Conservation (phyloP, 805 yeast species). For the Spathaspora arborariae region DNA sequence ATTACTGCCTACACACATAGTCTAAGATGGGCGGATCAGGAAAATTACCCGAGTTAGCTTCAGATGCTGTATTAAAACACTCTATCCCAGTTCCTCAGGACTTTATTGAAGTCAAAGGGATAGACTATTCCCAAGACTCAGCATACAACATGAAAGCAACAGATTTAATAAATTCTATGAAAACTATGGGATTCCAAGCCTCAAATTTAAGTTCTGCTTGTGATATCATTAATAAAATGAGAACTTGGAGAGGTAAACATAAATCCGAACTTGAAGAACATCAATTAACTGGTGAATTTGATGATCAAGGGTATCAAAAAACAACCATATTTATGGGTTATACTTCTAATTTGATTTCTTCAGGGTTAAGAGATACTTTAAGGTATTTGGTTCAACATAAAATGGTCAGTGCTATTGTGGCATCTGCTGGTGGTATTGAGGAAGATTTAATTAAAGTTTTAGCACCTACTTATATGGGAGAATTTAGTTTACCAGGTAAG, state of each 20-base stretch:
- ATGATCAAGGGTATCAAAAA: constrained; percentile 72
- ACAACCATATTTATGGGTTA: constrained; percentile 93
- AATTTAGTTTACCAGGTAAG: constrained; percentile 77
- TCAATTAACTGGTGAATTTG: constrained; percentile 60
- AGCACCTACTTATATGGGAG: constrained; percentile 96
- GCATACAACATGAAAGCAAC: constrained; percentile 76
- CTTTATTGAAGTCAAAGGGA: constrained; percentile 77
- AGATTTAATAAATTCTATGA: constrained; percentile 79
- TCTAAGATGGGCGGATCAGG: constrained; percentile 10
- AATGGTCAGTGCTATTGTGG: constrained; percentile 90
- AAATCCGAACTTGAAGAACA: constrained; percentile 65
- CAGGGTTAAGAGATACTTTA: constrained; percentile 90
- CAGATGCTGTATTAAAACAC: constrained; percentile 86
- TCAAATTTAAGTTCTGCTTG: constrained; percentile 82
- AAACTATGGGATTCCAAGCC: constrained; percentile 96
- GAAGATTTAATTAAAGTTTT: constrained; percentile 95
- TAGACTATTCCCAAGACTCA: constrained; percentile 79
- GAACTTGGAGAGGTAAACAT: constrained; percentile 87
- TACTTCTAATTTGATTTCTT: constrained; percentile 92
- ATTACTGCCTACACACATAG: neutral
- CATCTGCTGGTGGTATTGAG: constrained; percentile 98
- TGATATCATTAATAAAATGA: constrained; percentile 89
- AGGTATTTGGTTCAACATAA: constrained; percentile 88
- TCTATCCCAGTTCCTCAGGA: constrained; percentile 84
- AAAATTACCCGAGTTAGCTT: constrained; percentile 62